These are phyloP conservation scores for Spathaspora boniae DNA, from an alignment of 805 yeast genomes.

Conservation along the genomic window DNA sequence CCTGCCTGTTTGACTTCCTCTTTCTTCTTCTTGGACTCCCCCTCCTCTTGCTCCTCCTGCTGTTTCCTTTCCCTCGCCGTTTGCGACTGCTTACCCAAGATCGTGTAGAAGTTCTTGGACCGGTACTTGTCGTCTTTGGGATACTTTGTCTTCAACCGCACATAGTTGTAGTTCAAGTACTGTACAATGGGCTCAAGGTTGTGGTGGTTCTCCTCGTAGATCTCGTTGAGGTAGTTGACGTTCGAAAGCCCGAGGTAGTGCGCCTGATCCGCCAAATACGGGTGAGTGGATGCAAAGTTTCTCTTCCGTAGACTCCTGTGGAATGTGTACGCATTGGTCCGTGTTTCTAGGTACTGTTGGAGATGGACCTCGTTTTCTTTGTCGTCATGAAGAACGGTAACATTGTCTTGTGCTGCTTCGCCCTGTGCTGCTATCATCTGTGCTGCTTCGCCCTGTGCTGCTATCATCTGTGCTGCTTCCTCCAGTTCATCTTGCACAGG, in stretches of 20 bases:
- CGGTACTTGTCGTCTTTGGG: constrained; percentile 39
- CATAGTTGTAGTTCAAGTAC: constrained; percentile 33
- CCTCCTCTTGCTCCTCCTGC: constrained; percentile 5
- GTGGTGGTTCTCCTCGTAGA: constrained; percentile 30
- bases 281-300: constrained; percentile 42
- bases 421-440: background rate
- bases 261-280: constrained; percentile 43
- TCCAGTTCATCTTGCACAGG: too few species aligned
- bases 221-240: constrained; percentile 32
- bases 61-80: constrained; percentile 6
- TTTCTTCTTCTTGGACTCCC: constrained; percentile 4
- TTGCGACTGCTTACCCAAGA: constrained; percentile 24
- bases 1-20: background rate
- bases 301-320: constrained; percentile 36
- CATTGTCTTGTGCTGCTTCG: background rate
- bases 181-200: constrained; percentile 31
- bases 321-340: constrained; percentile 5
- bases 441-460: too few species aligned
- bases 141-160: constrained; percentile 25
- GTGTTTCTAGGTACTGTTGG: constrained; percentile 8
- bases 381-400: constrained; percentile 1
- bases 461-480: background rate
- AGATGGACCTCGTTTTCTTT: constrained; percentile 10
- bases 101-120: constrained; percentile 35
- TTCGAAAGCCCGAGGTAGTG: constrained; percentile 40